Percentiles rank a stretch among this genome's conserved stretches.
Evolutionary conservation across 1,284 basidiomycete genomes (phyloP).

Genomic region (Termitomyces sp.): DNA sequence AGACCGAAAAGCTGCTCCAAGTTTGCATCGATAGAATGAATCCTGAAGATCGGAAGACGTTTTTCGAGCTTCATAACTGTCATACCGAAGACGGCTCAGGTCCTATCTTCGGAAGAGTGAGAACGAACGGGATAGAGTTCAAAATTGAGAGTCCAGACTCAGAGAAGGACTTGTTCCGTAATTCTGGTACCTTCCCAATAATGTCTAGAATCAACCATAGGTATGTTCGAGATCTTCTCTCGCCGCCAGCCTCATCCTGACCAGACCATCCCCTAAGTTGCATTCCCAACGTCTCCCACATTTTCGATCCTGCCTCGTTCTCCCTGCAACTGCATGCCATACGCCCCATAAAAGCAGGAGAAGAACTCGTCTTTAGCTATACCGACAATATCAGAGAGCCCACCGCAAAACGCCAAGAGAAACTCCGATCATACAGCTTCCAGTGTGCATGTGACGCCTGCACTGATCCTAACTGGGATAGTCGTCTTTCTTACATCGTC

Average conservation of each 20-base stretch:
- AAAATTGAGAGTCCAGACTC: background rate
- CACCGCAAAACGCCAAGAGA: slow-evolving; percentile 18
- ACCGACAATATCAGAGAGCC: slow-evolving; percentile 1
- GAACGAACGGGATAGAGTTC: slow-evolving; percentile 24
- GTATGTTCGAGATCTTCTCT: background rate
- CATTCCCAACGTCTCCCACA: slow-evolving; percentile 21
- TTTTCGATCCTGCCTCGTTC: slow-evolving; percentile 27
- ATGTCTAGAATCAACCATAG: slow-evolving; percentile 11
- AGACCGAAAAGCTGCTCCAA: slow-evolving; percentile 8
- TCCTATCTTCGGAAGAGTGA: slow-evolving; percentile 22
- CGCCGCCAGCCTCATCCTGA: background rate
- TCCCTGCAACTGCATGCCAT: slow-evolving; percentile 26
- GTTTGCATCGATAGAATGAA: slow-evolving; percentile 21
- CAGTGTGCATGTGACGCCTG: slow-evolving; percentile 23
- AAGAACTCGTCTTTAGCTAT: slow-evolving; percentile 31
- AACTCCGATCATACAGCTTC: slow-evolving; percentile 25
- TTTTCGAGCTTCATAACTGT: slow-evolving; percentile 24
- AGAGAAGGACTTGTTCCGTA: background rate
- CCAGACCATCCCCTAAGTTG: slow-evolving; percentile 21
- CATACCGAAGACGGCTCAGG: slow-evolving; percentile 26
- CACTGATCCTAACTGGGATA: slow-evolving; percentile 17
- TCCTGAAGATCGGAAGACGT: slow-evolving; percentile 21
- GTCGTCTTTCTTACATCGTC: background rate
- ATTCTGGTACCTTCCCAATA: slow-evolving; percentile 3
- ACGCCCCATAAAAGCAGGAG: slow-evolving; percentile 27